A percentile compares a stretch with the other conserved stretches of the same genome.
These are phyloP conservation scores for Hygrophila difformis DNA, from an alignment of 257 asterid species.

Conservation along the genomic window DNA sequence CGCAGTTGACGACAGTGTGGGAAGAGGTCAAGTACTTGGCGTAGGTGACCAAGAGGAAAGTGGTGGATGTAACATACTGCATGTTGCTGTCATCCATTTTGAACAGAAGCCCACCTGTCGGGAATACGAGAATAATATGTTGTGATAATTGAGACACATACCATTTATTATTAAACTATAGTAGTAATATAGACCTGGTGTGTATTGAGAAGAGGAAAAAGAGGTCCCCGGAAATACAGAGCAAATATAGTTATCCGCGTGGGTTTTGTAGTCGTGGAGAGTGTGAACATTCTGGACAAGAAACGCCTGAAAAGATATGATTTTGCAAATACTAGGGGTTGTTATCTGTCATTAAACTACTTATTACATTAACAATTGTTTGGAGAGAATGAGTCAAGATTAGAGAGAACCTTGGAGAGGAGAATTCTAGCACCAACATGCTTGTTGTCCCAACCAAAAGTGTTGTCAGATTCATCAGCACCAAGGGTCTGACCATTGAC, in stretches of 20 bases:
- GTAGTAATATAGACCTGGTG: slow-evolving; percentile 31
- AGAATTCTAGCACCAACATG: slow-evolving; percentile 97
- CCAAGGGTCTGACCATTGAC: slow-evolving; percentile 85
- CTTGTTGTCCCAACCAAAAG: slow-evolving; percentile 98
- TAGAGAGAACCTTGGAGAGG: slow-evolving; percentile 59
- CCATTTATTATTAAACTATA: too few relatives aligned
- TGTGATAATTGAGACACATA: too few relatives aligned
- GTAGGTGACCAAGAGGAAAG: slow-evolving; percentile 70
- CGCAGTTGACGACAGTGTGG: slow-evolving; percentile 60
- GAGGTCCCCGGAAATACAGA: slow-evolving; percentile 82
- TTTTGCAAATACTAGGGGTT: too few relatives aligned
- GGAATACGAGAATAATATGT: too few relatives aligned
- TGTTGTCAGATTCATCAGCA: slow-evolving; percentile 77
- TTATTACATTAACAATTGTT: background rate
- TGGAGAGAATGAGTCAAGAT: background rate
- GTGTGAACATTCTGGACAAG: slow-evolving; percentile 78
- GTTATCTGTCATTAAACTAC: background rate
- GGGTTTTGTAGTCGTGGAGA: slow-evolving; percentile 89
- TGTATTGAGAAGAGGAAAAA: slow-evolving; percentile 62
- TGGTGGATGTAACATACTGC: slow-evolving; percentile 90
- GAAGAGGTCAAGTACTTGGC: slow-evolving; percentile 85
- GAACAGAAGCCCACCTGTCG: slow-evolving; percentile 65
- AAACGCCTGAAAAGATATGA: slow-evolving; percentile 49
- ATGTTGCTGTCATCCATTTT: slow-evolving; percentile 86
- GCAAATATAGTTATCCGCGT: slow-evolving; percentile 89